These are phyloP conservation scores for Atkinsonella hypoxylon DNA, from an alignment of 2,329 filamentous ascomycete genomes.

Conservation along the genomic window DNA sequence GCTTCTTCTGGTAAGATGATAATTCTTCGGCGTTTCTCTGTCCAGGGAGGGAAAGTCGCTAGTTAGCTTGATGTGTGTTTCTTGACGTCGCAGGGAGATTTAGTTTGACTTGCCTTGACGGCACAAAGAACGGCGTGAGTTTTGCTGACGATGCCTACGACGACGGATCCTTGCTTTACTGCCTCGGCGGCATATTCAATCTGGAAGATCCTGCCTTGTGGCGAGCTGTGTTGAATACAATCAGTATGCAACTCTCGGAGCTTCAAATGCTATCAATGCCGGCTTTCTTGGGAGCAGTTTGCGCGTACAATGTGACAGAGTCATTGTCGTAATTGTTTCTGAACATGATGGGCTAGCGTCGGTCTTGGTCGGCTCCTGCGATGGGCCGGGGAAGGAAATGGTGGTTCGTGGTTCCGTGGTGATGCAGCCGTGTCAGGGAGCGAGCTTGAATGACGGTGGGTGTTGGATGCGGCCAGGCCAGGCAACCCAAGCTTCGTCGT, in stretches of 20 bases:
- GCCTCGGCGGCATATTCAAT: conserved; percentile 98
- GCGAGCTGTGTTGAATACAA: conserved; percentile 54
- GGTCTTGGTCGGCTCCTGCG: conserved; percentile 4
- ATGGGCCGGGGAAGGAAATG: not conserved
- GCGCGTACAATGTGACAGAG: conserved; percentile 89
- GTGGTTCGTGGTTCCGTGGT: conserved; percentile 3
- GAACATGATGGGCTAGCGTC: conserved; percentile 59
- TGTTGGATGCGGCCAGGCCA: conserved; percentile 9
- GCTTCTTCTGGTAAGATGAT: conserved; percentile 99
- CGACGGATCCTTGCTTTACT: conserved; percentile 97
- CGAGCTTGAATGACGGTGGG: conserved; percentile 10
- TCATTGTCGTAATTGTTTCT: conserved; percentile 99
- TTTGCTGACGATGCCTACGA: conserved; percentile 95
- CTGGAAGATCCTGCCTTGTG: conserved; percentile 98
- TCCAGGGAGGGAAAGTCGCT: not conserved
- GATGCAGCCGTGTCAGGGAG: conserved; percentile 4
- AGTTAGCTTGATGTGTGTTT: not conserved
- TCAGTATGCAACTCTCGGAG: conserved; percentile 14
- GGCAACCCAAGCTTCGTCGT: conserved; percentile 15
- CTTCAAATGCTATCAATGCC: too few relatives aligned
- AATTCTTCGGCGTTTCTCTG: conserved; percentile 98
- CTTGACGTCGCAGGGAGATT: not conserved
- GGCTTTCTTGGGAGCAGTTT: not conserved
- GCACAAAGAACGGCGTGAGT: conserved; percentile 93
- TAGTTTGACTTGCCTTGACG: conserved; percentile 59